A percentile compares a stretch with the other conserved stretches of the same genome.
Evolutionary conservation across 768 basidiomycete species (phyloP).

Genomic region (Omphalotus guepiniiformis): DNA sequence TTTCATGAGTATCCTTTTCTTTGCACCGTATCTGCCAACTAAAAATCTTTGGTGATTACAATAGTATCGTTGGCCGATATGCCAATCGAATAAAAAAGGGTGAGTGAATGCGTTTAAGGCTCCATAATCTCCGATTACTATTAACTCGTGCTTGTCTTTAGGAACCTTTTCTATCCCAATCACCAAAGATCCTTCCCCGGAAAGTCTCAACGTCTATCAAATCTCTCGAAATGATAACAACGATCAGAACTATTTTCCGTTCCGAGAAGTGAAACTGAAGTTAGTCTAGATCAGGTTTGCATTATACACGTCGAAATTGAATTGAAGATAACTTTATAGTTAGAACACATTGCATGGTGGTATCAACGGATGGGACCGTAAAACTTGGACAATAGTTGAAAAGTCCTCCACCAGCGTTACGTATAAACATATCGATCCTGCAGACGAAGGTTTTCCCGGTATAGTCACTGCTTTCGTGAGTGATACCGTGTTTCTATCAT

Average conservation of each 20-base stretch:
- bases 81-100: slow-evolving; percentile 51
- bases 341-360: slow-evolving; percentile 56
- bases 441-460: slow-evolving; percentile 54
- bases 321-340: too few species aligned
- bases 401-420: slow-evolving; percentile 44
- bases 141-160: slow-evolving; percentile 13
- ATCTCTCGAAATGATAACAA: slow-evolving; percentile 48
- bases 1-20: slow-evolving; percentile 28
- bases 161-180: slow-evolving; percentile 54
- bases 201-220: slow-evolving; percentile 42
- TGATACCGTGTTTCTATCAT: neutral
- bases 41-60: slow-evolving; percentile 9
- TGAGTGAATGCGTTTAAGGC: too few species aligned
- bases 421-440: slow-evolving; percentile 47
- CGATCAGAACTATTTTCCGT: slow-evolving; percentile 29
- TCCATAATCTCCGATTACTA: neutral
- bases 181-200: slow-evolving; percentile 38
- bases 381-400: slow-evolving; percentile 48
- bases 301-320: too few species aligned
- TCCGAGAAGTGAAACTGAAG: too few species aligned
- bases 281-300: slow-evolving; percentile 20
- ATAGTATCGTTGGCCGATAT: slow-evolving; percentile 41
- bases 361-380: slow-evolving; percentile 51
- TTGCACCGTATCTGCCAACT: slow-evolving; percentile 14
- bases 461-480: slow-evolving; percentile 38